Conservation (phyloP, 2,329 filamentous ascomycete genomes). For the Iodosphaeria phyllophila region DNA sequence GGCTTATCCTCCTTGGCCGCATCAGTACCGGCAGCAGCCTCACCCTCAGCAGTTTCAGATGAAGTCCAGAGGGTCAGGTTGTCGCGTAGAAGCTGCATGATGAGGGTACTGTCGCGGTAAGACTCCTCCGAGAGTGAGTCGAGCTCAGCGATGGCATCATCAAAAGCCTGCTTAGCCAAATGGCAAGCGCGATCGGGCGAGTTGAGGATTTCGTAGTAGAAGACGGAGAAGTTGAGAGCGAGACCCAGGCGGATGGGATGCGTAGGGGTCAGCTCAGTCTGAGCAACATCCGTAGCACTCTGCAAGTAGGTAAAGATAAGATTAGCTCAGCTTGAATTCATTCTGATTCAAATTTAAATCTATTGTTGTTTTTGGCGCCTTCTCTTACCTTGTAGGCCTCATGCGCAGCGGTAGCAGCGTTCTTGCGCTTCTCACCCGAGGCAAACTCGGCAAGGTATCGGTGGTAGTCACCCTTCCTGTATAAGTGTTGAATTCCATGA, state of each 20-base stretch:
- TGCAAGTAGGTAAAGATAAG: conserved; percentile 17
- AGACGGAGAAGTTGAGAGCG: conserved; percentile 97
- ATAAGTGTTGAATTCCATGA: conserved; percentile 6
- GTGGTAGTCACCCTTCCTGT: conserved; percentile 94
- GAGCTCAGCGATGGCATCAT: conserved; percentile 96
- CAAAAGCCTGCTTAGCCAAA: conserved; percentile 96
- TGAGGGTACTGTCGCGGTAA: conserved; percentile 96
- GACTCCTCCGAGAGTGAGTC: conserved; percentile 96
- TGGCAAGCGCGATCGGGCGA: conserved; percentile 95
- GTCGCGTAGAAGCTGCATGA: conserved; percentile 97
- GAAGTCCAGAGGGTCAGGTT: conserved; percentile 98
- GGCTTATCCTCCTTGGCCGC: conserved; percentile 38
- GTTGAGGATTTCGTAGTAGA: conserved; percentile 99
- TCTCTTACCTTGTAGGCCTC: conserved; percentile 86
- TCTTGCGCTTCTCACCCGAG: conserved; percentile 81
- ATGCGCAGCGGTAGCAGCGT: conserved; percentile 68
- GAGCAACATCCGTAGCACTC: conserved; percentile 95
- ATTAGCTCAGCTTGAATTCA: not conserved
- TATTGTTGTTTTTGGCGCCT: conserved; percentile 1
- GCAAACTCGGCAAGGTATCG: conserved; percentile 90
- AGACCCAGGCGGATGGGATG: conserved; percentile 97
- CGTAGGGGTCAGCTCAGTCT: conserved; percentile 91
- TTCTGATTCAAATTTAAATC: too few species aligned
- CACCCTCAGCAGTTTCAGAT: conserved; percentile 68
- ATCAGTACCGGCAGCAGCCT: conserved; percentile 39